Evolutionary conservation across 2,329 filamentous ascomycete genomes (phyloP), one percentile per base, ranked within the genome.

Genomic region (Fusarium scirpi): DNA sequence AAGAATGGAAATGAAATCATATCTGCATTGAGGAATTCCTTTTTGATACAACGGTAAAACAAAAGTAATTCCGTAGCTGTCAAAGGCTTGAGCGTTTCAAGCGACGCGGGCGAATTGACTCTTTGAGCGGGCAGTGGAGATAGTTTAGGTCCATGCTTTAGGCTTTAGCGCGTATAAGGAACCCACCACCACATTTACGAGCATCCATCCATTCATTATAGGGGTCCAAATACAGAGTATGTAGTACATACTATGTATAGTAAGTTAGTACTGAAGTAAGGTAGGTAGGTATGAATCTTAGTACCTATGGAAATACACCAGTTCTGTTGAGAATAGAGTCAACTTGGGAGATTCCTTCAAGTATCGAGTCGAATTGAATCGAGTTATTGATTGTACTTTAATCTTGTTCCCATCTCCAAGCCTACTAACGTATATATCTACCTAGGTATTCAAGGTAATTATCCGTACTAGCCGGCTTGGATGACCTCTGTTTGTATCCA

Each of bases 51-150:
- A 25, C 22, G 40, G 40, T 53, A 55, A 62, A 52, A 45, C 29
- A 46, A 30, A 44, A 44, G 15, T 22, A 44, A 22, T 29, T 40
- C 41, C 29, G 47, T 16, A 22, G 20, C 47, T 51, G 47, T 24
- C 47, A 27, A 34, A 27, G 47, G 49, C 55, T 46, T 56, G 40
- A 66, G 41, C 44, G 69, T 73, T 74, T 74, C 58, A 57, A 70
- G 53, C 64, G 62, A 56, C 59, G 58, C 65, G 53, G 68, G 59
- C 62, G 53, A 64, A 63, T 51, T 55, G 44, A 58, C 63, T 53
- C 46, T 68, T 63, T 62, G 47, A 62, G 48, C 32, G 32, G 71
- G 70, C 30, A 45, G 32, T 46, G 47, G 47, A 51, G 47, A 34
- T 38, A 38, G 32, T 38, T 38, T 38, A 38, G 34, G 34, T n/a